Percentiles rank a stretch among this genome's conserved stretches.
Conservation (phyloP, 306 rosid species). For the Dalbergia cultrata region DNA sequence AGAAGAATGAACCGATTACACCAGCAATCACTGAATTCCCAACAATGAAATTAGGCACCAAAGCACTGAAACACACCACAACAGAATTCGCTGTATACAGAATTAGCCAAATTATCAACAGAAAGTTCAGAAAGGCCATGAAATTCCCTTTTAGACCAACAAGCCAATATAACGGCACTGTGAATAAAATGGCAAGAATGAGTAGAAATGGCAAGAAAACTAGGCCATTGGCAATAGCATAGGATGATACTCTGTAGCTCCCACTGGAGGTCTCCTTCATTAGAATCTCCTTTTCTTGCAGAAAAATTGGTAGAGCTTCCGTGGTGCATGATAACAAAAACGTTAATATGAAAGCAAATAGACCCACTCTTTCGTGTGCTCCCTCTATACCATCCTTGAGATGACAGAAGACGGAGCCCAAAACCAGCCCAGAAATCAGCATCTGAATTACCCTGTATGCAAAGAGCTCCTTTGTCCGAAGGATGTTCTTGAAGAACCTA, state of each 20-base stretch:
- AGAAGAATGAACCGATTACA: conserved; percentile 81
- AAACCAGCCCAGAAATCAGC: conserved; percentile 73
- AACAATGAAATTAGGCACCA: conserved; percentile 83
- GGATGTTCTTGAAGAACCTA: conserved; percentile 76
- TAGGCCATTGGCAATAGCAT: conserved; percentile 77
- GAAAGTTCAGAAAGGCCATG: conserved; percentile 68
- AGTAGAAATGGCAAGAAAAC: conserved; percentile 84
- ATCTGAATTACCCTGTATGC: conserved; percentile 78
- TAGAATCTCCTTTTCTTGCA: conserved; percentile 83
- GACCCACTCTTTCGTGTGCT: conserved; percentile 79
- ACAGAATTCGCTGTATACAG: conserved; percentile 82
- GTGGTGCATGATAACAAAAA: conserved; percentile 68
- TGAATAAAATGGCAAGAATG: conserved; percentile 71
- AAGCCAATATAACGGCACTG: conserved; percentile 78
- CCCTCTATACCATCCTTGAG: conserved; percentile 67
- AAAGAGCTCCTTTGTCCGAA: conserved; percentile 79
- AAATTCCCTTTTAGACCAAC: conserved; percentile 75
- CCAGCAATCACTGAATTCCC: conserved; percentile 84
- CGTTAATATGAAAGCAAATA: conserved; percentile 78
- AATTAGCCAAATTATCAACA: conserved; percentile 77
- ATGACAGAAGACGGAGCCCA: conserved; percentile 75
- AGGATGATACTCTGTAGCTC: conserved; percentile 82
- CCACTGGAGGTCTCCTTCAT: conserved; percentile 85
- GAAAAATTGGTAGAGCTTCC: conserved; percentile 80
- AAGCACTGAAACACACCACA: conserved; percentile 85